phyloP scores from a whole-genome alignment of 257 asterid species.

The Nicotiana sylvestris region DNA sequence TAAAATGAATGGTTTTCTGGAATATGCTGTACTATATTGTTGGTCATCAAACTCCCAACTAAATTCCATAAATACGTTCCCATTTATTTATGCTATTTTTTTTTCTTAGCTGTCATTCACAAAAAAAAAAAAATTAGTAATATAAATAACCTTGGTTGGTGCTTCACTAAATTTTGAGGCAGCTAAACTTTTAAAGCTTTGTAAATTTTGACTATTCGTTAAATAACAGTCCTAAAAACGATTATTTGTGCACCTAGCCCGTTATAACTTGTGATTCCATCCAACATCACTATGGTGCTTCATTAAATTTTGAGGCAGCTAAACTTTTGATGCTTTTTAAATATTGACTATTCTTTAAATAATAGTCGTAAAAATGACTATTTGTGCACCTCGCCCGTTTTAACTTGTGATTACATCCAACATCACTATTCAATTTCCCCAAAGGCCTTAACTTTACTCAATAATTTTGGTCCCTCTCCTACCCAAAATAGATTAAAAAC shows the following conservation, averaged over 20 bases:
- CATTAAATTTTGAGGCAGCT: too few relatives aligned
- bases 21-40: background rate
- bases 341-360: too few relatives aligned
- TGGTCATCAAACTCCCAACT: conserved; percentile 12
- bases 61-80: background rate
- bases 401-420: too few relatives aligned
- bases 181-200: too few relatives aligned
- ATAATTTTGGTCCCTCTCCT: background rate
- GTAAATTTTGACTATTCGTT: too few relatives aligned
- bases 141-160: background rate
- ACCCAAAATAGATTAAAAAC: background rate
- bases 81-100: background rate
- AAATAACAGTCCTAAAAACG: too few relatives aligned
- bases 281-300: background rate
- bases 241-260: too few relatives aligned
- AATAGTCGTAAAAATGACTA: too few relatives aligned
- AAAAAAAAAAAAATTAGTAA: background rate
- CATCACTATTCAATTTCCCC: too few relatives aligned
- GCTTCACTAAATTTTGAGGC: background rate
- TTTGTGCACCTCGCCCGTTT: too few relatives aligned
- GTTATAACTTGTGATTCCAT: background rate
- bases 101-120: background rate
- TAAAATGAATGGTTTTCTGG: background rate
- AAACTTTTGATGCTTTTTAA: too few relatives aligned
- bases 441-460: background rate